Percentiles rank a stretch among this genome's conserved stretches.
These are phyloP conservation scores for Sonneratia alba DNA, from an alignment of 345 rosid genomes.

Conservation along the genomic window DNA sequence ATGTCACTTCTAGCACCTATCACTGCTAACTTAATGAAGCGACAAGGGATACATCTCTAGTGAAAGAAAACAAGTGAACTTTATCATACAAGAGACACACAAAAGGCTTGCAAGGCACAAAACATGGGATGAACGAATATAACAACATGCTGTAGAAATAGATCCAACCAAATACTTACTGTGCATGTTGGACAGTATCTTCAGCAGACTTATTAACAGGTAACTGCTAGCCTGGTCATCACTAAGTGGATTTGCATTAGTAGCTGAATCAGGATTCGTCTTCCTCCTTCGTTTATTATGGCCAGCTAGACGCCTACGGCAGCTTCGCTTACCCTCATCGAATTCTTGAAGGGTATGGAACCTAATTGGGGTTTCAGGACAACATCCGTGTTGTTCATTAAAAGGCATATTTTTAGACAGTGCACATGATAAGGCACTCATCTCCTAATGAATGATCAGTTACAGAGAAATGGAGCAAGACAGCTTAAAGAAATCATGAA, in stretches of 20 bases:
- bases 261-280: conserved; percentile 64
- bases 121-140: neutral
- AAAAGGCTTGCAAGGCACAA: neutral
- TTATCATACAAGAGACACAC: neutral
- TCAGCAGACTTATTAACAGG: conserved; percentile 71
- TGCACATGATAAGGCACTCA: neutral
- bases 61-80: neutral
- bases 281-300: conserved; percentile 97
- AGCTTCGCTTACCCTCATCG: conserved; percentile 99
- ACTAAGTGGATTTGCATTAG: conserved; percentile 41
- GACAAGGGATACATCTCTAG: neutral
- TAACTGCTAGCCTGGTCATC: conserved; percentile 78
- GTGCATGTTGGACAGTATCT: conserved; percentile 83
- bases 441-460: neutral
- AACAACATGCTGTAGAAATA: neutral
- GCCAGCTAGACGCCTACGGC: conserved; percentile 98
- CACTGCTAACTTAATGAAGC: neutral
- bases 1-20: no score
- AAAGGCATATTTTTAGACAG: neutral
- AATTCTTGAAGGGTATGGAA: conserved; percentile 96
- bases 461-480: neutral
- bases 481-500: neutral
- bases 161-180: conserved; percentile 34
- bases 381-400: neutral
- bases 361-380: conserved; percentile 22